Evolutionary conservation across 495 filamentous ascomycete genomes (phyloP).

Genomic region (Cercophora newfieldiana): DNA sequence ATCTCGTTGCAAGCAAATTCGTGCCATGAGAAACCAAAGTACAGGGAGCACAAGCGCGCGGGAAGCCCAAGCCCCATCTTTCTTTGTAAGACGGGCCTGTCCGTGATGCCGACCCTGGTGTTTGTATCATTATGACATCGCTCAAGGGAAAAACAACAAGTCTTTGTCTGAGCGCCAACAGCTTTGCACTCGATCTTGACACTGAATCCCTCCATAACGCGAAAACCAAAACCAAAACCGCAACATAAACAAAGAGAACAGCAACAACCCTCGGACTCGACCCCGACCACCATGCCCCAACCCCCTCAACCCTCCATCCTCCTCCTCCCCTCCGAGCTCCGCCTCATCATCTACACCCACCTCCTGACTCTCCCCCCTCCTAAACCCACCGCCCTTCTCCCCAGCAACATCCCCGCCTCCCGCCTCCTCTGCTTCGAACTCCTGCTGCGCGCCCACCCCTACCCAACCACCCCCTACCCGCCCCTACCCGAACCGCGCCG

Average conservation of each 20-base stretch:
- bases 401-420: background rate
- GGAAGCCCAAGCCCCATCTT: no score
- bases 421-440: background rate
- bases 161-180: no score
- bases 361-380: conserved; percentile 38
- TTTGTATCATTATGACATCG: no score
- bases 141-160: no score
- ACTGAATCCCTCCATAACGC: no score
- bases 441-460: background rate
- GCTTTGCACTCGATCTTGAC: no score
- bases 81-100: no score
- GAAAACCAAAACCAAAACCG: background rate
- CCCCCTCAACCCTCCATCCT: conserved; percentile 22
- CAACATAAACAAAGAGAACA: background rate
- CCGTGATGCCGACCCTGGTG: no score
- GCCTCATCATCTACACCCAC: conserved; percentile 50
- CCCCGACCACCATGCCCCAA: background rate
- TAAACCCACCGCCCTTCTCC: background rate
- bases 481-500: conserved; percentile 9
- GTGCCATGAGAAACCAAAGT: no score
- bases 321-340: conserved; percentile 50
- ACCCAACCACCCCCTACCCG: background rate
- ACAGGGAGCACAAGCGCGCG: no score
- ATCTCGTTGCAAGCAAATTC: no score
- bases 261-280: no score